Percentiles rank a stretch among this genome's conserved stretches.
Evolutionary conservation across 2,329 filamentous ascomycete species (phyloP).

Genomic region (Aureobasidium uvarum): DNA sequence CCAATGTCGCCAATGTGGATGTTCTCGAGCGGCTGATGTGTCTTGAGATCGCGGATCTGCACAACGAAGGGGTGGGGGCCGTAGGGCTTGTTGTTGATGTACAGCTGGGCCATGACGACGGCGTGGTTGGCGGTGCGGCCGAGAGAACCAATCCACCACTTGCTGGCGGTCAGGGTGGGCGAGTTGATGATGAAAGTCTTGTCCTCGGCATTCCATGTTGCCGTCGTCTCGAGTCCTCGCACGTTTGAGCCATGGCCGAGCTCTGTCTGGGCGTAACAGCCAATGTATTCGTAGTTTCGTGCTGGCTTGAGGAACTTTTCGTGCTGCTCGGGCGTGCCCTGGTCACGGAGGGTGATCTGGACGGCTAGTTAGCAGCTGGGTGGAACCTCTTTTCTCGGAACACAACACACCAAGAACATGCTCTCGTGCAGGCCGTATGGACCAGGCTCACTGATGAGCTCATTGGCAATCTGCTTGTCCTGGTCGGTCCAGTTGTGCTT

Average conservation of each 20-base stretch:
- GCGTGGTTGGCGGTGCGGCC: conserved; percentile 74
- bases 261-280: conserved; percentile 79
- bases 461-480: conserved; percentile 63
- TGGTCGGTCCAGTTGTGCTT: conserved; percentile 66
- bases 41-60: conserved; percentile 68
- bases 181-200: conserved; percentile 75
- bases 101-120: conserved; percentile 74
- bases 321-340: conserved; percentile 70
- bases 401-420: conserved; percentile 62
- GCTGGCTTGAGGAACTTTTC: conserved; percentile 69
- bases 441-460: conserved; percentile 69
- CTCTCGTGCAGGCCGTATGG: conserved; percentile 70
- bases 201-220: conserved; percentile 69
- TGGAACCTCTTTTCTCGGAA: neutral
- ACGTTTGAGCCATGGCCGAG: conserved; percentile 77
- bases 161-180: conserved; percentile 69
- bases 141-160: conserved; percentile 83
- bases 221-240: conserved; percentile 67
- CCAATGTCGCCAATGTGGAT: conserved; percentile 77
- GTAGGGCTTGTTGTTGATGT: conserved; percentile 64
- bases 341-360: conserved; percentile 66
- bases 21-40: conserved; percentile 66
- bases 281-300: conserved; percentile 67
- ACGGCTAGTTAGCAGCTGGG: conserved; percentile 6
- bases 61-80: conserved; percentile 78